Conservation (phyloP, 495 filamentous ascomycete genomes). For the Podospora conica region DNA sequence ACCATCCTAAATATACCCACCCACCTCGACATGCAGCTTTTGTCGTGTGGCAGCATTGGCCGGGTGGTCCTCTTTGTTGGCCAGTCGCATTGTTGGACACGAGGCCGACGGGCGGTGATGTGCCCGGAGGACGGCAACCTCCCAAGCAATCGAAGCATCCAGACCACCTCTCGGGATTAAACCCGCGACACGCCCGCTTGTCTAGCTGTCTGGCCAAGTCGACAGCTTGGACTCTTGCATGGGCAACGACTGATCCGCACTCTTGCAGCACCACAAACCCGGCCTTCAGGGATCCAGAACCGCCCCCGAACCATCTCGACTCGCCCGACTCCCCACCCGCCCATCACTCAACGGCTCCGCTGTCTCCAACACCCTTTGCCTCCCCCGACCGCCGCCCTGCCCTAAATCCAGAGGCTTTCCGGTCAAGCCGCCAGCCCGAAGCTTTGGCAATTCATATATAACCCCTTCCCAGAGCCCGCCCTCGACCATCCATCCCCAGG, state of each 20-base stretch:
- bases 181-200: neutral
- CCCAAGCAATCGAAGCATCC: neutral
- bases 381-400: slow-evolving; percentile 18
- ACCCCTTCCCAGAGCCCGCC: slow-evolving; percentile 19
- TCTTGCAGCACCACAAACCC: slow-evolving; percentile 6
- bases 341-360: slow-evolving; percentile 17
- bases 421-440: neutral
- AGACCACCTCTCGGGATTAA: neutral
- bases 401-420: neutral
- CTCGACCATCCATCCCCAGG: slow-evolving; percentile 18
- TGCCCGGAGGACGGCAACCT: neutral
- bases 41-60: neutral
- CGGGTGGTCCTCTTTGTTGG: neutral
- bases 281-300: slow-evolving; percentile 9
- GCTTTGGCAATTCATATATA: slow-evolving; percentile 18
- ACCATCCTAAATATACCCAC: neutral
- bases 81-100: neutral
- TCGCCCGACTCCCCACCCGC: slow-evolving; percentile 21
- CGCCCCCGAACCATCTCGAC: slow-evolving; percentile 25
- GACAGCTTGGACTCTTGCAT: neutral
- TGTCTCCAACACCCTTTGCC: slow-evolving; percentile 19
- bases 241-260: slow-evolving; percentile 3
- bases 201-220: neutral
- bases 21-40: too few relatives aligned
- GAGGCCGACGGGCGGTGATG: neutral